A percentile compares a stretch with the other conserved stretches of the same genome.
These are phyloP conservation scores for Phytopythium mirpurense DNA, from an alignment of 352 stramenopile genomes.

Conservation along the genomic window DNA sequence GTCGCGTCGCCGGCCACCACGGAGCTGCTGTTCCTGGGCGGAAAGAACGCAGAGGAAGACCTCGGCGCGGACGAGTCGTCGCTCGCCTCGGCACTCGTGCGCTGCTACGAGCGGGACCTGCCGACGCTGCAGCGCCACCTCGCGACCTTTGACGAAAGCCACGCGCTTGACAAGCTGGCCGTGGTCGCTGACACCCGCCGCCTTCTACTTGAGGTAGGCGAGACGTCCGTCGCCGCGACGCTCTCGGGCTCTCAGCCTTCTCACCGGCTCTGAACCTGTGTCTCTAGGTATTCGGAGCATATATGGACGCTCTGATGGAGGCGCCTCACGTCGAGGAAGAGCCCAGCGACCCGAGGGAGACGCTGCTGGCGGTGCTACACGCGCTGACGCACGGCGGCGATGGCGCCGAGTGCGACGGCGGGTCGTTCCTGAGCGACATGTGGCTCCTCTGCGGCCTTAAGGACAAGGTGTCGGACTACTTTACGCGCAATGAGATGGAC, in stretches of 20 bases:
- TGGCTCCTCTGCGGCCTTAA: conserved; percentile 66
- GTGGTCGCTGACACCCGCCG: conserved; percentile 46
- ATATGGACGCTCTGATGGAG: conserved; percentile 35
- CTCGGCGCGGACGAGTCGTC: conserved; percentile 20
- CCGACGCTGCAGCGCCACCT: conserved; percentile 40
- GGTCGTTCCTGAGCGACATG: conserved; percentile 68
- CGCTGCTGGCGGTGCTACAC: conserved; percentile 55
- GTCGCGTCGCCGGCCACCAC: conserved; percentile 17
- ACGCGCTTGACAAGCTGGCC: conserved; percentile 15
- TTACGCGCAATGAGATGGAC: conserved; percentile 49
- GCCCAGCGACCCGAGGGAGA: conserved; percentile 20
- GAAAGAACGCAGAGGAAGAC: conserved; percentile 22
- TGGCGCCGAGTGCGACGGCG: conserved; percentile 44
- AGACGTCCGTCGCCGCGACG: no score
- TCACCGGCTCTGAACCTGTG: neutral
- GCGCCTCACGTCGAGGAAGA: conserved; percentile 14
- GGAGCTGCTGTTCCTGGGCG: conserved; percentile 27
- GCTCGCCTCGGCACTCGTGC: conserved; percentile 39
- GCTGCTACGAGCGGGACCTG: conserved; percentile 58
- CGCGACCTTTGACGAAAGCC: conserved; percentile 33
- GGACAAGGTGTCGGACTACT: conserved; percentile 44
- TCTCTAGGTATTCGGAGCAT: conserved; percentile 15
- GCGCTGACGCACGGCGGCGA: conserved; percentile 49
- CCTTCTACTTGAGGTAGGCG: conserved; percentile 31
- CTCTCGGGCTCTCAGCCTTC: no score